Evolutionary conservation across 140 eudicot species (phyloP).

Genomic region (Flaveria floridana): DNA sequence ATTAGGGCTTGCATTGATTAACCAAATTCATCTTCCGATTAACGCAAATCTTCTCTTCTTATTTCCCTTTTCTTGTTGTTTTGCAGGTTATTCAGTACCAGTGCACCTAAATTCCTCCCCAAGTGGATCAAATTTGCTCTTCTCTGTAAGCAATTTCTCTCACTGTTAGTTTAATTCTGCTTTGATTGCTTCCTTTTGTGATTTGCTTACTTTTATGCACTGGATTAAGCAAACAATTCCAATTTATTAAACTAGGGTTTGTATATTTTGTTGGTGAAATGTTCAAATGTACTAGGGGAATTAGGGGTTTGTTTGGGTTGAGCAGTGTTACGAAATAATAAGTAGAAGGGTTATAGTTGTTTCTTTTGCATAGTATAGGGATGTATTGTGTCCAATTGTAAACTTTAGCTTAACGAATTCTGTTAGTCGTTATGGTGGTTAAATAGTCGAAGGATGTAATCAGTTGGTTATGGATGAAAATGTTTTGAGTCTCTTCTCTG

Average conservation of each 20-base stretch:
- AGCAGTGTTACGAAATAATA: not conserved
- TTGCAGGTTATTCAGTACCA: slow-evolving; percentile 37
- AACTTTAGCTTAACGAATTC: no score
- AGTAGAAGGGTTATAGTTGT: no score
- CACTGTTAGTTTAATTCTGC: not conserved
- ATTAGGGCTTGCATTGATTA: slow-evolving; percentile 12
- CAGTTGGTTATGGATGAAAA: no score
- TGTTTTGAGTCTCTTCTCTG: no score
- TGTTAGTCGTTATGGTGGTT: no score
- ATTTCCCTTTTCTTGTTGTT: not conserved
- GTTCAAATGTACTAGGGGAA: not conserved
- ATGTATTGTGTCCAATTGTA: no score
- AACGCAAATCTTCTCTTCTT: slow-evolving; percentile 5
- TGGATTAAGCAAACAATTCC: no score
- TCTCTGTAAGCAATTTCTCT: slow-evolving; percentile 36
- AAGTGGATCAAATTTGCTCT: slow-evolving; percentile 15
- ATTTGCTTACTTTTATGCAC: no score
- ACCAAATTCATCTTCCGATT: slow-evolving; percentile 2
- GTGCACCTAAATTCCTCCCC: slow-evolving; percentile 25
- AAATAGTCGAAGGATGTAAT: no score
- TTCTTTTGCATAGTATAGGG: no score
- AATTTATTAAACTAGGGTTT: not conserved
- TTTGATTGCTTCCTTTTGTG: not conserved
- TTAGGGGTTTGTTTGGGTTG: not conserved
- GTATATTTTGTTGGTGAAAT: not conserved